Evolutionary conservation across 1,139 yeast genomes (phyloP).

Genomic region (Candida sp.): DNA sequence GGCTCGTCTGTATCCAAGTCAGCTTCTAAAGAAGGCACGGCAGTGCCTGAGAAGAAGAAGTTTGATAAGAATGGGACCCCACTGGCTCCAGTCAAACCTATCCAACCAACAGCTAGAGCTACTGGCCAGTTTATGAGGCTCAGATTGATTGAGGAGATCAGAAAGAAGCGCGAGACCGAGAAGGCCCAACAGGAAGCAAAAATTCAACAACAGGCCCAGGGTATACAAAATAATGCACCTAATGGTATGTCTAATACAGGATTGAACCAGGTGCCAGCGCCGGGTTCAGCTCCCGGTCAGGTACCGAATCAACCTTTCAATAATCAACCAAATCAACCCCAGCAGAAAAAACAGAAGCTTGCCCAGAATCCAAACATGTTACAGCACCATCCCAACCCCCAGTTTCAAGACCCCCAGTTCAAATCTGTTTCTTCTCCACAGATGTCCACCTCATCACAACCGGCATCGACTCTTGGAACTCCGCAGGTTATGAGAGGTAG

Average conservation of each 20-base stretch:
- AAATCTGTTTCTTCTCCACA: slow-evolving; percentile 5
- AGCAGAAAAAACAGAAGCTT: slow-evolving; percentile 13
- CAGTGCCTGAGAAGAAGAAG: slow-evolving; percentile 21
- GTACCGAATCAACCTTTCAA: slow-evolving; percentile 12
- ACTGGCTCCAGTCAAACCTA: slow-evolving; percentile 9
- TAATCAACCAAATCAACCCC: slow-evolving; percentile 13
- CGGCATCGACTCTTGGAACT: slow-evolving; percentile 11
- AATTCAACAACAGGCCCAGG: slow-evolving; percentile 24
- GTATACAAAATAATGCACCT: slow-evolving; percentile 9
- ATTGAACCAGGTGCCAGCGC: slow-evolving; percentile 1
- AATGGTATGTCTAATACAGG: slow-evolving; percentile 4
- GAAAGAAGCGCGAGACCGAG: slow-evolving; percentile 43
- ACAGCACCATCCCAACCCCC: neutral
- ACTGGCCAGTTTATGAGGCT: slow-evolving; percentile 48
- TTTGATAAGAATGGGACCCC: slow-evolving; percentile 19
- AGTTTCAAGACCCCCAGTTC: neutral
- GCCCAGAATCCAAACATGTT: slow-evolving; percentile 6
- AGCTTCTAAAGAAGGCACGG: slow-evolving; percentile 16
- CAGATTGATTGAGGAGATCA: slow-evolving; percentile 44
- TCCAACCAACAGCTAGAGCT: slow-evolving; percentile 18
- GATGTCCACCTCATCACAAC: slow-evolving; percentile 5
- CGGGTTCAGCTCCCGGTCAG: neutral
- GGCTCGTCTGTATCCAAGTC: slow-evolving; percentile 17
- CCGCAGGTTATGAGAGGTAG: slow-evolving; percentile 1
- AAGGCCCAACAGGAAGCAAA: slow-evolving; percentile 41